Conservation (phyloP, 2,329 filamentous ascomycete species). For the Cladosporium sphaerospermum region DNA sequence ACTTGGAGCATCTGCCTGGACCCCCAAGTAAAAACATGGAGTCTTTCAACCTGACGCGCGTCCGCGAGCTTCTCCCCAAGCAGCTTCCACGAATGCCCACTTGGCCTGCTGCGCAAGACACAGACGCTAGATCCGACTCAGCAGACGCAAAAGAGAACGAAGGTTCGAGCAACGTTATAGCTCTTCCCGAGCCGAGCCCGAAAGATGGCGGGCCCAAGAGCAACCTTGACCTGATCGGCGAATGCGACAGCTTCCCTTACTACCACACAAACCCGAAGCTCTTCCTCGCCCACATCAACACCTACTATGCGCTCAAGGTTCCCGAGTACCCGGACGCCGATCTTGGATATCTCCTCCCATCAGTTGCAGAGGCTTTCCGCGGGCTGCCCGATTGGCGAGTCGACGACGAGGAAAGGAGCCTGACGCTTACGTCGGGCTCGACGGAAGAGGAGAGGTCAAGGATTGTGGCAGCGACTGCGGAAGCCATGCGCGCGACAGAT, state of each 20-base stretch:
- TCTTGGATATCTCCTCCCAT: constrained; percentile 55
- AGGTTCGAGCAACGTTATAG: constrained; percentile 8
- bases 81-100: constrained; percentile 25
- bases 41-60: constrained; percentile 27
- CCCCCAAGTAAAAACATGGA: constrained; percentile 16
- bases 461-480: constrained; percentile 51
- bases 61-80: constrained; percentile 27
- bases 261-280: constrained; percentile 52
- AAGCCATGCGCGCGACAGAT: constrained; percentile 62
- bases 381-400: constrained; percentile 57
- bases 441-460: constrained; percentile 59
- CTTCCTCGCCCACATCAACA: constrained; percentile 41
- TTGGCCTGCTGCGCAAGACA: constrained; percentile 17
- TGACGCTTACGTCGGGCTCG: constrained; percentile 52
- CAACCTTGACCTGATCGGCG: constrained; percentile 50
- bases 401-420: constrained; percentile 52
- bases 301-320: constrained; percentile 61
- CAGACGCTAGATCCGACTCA: neutral
- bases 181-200: constrained; percentile 25
- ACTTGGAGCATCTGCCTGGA: neutral
- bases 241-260: constrained; percentile 69
- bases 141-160: neutral
- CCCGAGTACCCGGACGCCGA: constrained; percentile 55
- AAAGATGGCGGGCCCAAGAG: constrained; percentile 32
- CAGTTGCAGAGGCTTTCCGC: constrained; percentile 52